Evolutionary conservation across 257 asterid species (phyloP), one percentile per base, ranked within the genome.

Genomic region (Fraxinus pennsylvanica): DNA sequence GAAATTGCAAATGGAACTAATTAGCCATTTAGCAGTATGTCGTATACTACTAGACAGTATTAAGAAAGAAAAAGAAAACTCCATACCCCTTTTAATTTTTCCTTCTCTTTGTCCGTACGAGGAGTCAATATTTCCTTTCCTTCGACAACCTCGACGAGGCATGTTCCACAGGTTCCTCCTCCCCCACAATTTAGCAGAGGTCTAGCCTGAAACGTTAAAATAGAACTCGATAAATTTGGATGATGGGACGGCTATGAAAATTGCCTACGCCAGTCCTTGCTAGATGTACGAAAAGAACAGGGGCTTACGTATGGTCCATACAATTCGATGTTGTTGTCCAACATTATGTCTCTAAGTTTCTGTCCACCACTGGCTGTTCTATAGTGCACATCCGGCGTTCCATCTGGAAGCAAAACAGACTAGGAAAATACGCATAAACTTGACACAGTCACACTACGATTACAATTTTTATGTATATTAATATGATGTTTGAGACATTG

Each of bases 381-480:
- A 50, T 79, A 90, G 70, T 91, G 97, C 82, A 94, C 92, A 81
- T 94, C 98, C 71, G 92, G 96, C 21, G 92, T 89, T 21, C 96
- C 97, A 81, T 93, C 98, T 3, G 98, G 97, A 66, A 94, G 89
- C 89, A 94, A 85, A 61, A 92, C 96, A 2, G 98, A 92, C 97
- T 92, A 75, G 79, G 72, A 12, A 69, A 70, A 27, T 15, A 45
- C 73, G 74, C 32, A 12, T 33, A 68, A 76, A 22, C 21, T 9
- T 27, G 66, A 57, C 30, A 54, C 9, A 0, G 12, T 54, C 65
- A 52, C 9, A 6, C 65, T 19, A 54, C 0, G 21, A 54, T 19
- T 54, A 15, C 59, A 47, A 5, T 47, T 47, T 14, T 47, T 14
- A 47, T 14, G n/a, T 1, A 47, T 47, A 47, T 15, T 47, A 15